Percentiles rank a stretch among this genome's conserved stretches.
These are phyloP conservation scores for Globisporangium ultimum DNA, from an alignment of 352 stramenopile genomes.

Conservation along the genomic window DNA sequence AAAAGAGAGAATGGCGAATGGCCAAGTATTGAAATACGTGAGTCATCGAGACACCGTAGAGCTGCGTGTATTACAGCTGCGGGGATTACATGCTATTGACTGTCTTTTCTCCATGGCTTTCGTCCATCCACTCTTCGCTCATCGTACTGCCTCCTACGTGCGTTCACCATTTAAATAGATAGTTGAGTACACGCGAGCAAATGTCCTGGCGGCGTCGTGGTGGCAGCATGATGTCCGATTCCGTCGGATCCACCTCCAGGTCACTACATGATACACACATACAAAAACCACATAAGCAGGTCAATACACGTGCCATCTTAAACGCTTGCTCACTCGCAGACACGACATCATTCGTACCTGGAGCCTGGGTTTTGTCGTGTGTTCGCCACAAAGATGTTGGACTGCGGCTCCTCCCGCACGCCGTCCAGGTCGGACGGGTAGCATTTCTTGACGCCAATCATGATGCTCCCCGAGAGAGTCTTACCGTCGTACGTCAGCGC, in stretches of 20 bases:
- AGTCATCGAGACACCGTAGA: neutral
- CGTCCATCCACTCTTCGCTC: too few relatives aligned
- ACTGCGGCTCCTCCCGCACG: constrained; percentile 46
- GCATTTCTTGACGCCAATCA: constrained; percentile 84
- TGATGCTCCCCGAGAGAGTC: constrained; percentile 58
- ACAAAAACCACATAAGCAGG: neutral
- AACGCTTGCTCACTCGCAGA: neutral
- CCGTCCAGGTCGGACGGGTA: constrained; percentile 63
- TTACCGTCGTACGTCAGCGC: constrained; percentile 68
- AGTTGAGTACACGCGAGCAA: constrained; percentile 77
- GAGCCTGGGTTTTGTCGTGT: constrained; percentile 43
- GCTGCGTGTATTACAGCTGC: neutral
- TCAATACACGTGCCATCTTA: neutral
- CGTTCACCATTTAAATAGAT: constrained; percentile 83
- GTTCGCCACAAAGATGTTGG: constrained; percentile 47
- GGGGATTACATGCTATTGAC: neutral
- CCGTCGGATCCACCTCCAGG: constrained; percentile 71
- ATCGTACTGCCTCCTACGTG: neutral
- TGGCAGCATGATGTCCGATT: constrained; percentile 81
- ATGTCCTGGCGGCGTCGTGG: constrained; percentile 65
- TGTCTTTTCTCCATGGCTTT: neutral
- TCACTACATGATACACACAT: constrained; percentile 20
- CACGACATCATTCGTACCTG: constrained; percentile 8
- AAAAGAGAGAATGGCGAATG: too few relatives aligned
- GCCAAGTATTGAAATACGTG: too few relatives aligned